These are phyloP conservation scores for Venturia oleaginea DNA, from an alignment of 2,329 filamentous ascomycete genomes.

Conservation along the genomic window DNA sequence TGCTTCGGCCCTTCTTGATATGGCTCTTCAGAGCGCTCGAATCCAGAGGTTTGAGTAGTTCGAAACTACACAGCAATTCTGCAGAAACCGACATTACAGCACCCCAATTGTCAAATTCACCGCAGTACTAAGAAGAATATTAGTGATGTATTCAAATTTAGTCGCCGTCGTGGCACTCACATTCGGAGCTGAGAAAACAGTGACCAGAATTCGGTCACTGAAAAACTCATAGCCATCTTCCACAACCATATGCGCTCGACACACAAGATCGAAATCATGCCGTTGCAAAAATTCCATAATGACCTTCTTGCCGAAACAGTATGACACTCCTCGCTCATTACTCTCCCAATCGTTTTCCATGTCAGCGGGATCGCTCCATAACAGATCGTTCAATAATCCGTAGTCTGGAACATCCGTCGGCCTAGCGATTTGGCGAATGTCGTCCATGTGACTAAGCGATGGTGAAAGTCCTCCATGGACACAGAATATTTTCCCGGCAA, in stretches of 20 bases:
- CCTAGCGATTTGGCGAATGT: conserved; percentile 90
- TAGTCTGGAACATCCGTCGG: conserved; percentile 97
- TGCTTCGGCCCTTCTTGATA: conserved; percentile 96
- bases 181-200: conserved; percentile 95
- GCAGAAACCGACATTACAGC: conserved; percentile 96
- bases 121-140: conserved; percentile 65
- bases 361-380: conserved; percentile 96
- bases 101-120: conserved; percentile 98
- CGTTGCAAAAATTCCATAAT: conserved; percentile 91
- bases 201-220: conserved; percentile 87
- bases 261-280: conserved; percentile 96
- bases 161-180: conserved; percentile 47
- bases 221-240: conserved; percentile 99
- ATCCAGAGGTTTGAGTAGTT: conserved; percentile 90
- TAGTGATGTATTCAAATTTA: conserved; percentile 12
- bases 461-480: conserved; percentile 93
- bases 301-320: conserved; percentile 97
- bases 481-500: conserved; percentile 95
- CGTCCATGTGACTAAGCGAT: conserved; percentile 91
- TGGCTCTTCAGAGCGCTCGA: conserved; percentile 95
- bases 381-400: conserved; percentile 83
- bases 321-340: conserved; percentile 93
- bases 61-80: conserved; percentile 92
- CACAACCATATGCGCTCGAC: conserved; percentile 97
- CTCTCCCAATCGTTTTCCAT: conserved; percentile 98